phyloP scores from a whole-genome alignment of 1,139 yeast genomes.

The Candida sp. region DNA sequence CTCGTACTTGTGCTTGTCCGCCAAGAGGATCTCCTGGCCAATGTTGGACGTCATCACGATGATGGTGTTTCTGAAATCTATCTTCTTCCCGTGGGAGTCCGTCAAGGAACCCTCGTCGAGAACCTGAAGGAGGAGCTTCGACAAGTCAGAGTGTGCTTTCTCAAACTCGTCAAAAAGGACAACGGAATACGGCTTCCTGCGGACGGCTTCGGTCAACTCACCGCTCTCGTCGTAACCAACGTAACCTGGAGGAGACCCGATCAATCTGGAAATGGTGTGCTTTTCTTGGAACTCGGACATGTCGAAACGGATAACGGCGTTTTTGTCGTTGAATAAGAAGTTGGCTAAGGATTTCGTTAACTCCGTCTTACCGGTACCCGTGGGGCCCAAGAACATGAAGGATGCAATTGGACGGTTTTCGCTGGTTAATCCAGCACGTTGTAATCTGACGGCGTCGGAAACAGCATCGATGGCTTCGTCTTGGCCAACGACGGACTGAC shows the following conservation, averaged over 20 bases:
- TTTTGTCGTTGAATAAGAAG: slow-evolving; percentile 87
- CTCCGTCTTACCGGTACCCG: slow-evolving; percentile 98
- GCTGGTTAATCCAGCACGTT: slow-evolving; percentile 94
- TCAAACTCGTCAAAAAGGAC: slow-evolving; percentile 96
- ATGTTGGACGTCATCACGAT: slow-evolving; percentile 98
- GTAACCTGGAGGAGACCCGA: slow-evolving; percentile 99
- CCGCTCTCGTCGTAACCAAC: slow-evolving; percentile 97
- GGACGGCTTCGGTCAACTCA: slow-evolving; percentile 93
- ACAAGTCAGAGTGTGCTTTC: slow-evolving; percentile 94
- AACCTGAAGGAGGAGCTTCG: slow-evolving; percentile 87
- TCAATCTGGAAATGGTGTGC: slow-evolving; percentile 85
- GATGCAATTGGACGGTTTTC: slow-evolving; percentile 96
- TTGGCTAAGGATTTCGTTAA: slow-evolving; percentile 91
- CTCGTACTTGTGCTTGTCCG: slow-evolving; percentile 51
- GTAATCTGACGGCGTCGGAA: slow-evolving; percentile 93
- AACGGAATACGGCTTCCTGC: slow-evolving; percentile 94
- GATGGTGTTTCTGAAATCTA: slow-evolving; percentile 92
- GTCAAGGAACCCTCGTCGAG: slow-evolving; percentile 94
- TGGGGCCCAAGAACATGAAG: slow-evolving; percentile 95
- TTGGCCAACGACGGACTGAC: slow-evolving; percentile 88
- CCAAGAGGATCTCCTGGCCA: slow-evolving; percentile 86
- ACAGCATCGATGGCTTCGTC: slow-evolving; percentile 92
- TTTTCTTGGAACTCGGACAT: slow-evolving; percentile 99
- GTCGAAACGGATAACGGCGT: slow-evolving; percentile 87
- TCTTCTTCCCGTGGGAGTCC: slow-evolving; percentile 92